phyloP scores from a whole-genome alignment of 495 filamentous ascomycete genomes.

The Articulospora tetracladia region DNA sequence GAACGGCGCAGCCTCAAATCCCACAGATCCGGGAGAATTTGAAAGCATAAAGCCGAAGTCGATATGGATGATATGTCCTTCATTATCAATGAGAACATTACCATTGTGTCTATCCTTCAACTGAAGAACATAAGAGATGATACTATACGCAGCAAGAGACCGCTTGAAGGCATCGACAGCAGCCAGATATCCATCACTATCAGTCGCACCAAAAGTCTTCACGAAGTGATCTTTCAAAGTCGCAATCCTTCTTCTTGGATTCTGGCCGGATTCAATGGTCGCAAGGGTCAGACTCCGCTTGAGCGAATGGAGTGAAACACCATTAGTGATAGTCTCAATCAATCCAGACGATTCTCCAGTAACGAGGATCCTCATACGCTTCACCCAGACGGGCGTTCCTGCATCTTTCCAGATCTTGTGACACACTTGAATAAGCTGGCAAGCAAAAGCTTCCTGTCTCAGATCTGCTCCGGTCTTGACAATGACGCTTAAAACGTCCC shows the following conservation, averaged over 20 bases:
- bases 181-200: constrained; percentile 55
- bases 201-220: constrained; percentile 64
- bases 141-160: constrained; percentile 69
- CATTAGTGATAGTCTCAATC: constrained; percentile 78
- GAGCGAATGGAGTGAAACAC: constrained; percentile 70
- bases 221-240: constrained; percentile 73
- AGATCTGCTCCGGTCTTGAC: constrained; percentile 76
- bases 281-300: constrained; percentile 71
- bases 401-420: constrained; percentile 72
- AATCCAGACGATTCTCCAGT: constrained; percentile 74
- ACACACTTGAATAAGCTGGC: constrained; percentile 71
- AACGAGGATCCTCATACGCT: constrained; percentile 74
- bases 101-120: constrained; percentile 80
- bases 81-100: constrained; percentile 74
- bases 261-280: constrained; percentile 58
- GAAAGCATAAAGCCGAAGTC: constrained; percentile 83
- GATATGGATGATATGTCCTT: constrained; percentile 77
- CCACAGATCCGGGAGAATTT: constrained; percentile 71
- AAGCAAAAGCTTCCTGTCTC: constrained; percentile 74
- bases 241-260: constrained; percentile 63
- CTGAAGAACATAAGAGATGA: constrained; percentile 72
- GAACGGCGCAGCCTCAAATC: constrained; percentile 76
- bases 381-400: constrained; percentile 71
- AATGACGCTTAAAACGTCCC: constrained; percentile 76
- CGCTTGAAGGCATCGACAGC: constrained; percentile 68